These are phyloP conservation scores for Xanthoconium purpureum DNA, from an alignment of 768 basidiomycete species.

Conservation along the genomic window DNA sequence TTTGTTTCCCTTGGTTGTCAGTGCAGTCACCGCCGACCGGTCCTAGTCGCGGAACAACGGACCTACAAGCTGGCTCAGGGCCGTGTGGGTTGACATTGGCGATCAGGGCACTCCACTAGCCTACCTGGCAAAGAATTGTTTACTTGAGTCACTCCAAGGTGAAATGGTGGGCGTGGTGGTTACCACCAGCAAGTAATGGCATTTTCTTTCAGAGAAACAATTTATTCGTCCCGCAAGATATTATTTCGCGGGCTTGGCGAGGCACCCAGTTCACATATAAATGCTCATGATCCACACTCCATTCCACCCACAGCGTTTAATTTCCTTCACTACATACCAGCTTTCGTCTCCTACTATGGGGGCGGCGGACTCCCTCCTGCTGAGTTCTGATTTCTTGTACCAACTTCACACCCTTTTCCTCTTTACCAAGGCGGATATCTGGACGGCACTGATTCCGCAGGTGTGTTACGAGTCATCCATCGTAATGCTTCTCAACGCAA, in stretches of 20 bases:
- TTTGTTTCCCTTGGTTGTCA: no score
- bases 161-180: no score
- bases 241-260: background rate
- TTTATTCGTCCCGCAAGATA: no score
- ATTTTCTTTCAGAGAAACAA: no score
- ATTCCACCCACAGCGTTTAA: background rate
- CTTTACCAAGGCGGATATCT: slow-evolving; percentile 23
- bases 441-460: slow-evolving; percentile 16
- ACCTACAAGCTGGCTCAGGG: background rate
- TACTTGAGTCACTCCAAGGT: no score
- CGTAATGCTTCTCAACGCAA: background rate
- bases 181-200: no score
- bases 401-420: slow-evolving; percentile 23
- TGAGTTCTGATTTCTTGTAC: background rate
- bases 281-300: background rate
- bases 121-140: no score
- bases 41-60: background rate
- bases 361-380: background rate
- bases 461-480: slow-evolving; percentile 1
- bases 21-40: no score
- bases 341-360: background rate
- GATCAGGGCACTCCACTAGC: background rate
- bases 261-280: background rate
- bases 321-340: background rate
- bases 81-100: background rate